Conservation (phyloP, 108 stramenopile genomes). For the Skeletonema menzelii region DNA sequence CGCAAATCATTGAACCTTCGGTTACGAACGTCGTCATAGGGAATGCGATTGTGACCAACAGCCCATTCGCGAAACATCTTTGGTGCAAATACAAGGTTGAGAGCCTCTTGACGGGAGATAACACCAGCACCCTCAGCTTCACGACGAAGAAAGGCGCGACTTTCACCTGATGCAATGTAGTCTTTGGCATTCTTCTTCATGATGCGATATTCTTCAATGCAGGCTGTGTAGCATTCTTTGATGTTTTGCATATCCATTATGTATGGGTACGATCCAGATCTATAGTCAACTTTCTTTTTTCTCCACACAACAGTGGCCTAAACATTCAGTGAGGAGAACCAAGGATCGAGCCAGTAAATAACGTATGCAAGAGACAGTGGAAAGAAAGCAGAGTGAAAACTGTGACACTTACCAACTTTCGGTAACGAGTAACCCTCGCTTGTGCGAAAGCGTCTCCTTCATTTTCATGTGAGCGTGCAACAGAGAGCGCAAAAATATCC, state of each 20-base stretch:
- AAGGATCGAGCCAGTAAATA: background rate
- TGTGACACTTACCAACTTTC: constrained; percentile 27
- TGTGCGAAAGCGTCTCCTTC: background rate
- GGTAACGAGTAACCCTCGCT: constrained; percentile 21
- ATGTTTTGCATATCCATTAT: background rate
- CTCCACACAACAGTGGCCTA: background rate
- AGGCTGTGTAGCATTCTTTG: background rate
- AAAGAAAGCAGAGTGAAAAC: background rate
- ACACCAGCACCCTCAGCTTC: constrained; percentile 22
- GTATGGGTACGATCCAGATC: background rate
- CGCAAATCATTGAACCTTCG: constrained; percentile 24
- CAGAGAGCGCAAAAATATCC: constrained; percentile 24
- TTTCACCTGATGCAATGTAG: constrained; percentile 21
- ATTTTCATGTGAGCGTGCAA: constrained; percentile 14
- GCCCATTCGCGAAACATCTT: constrained; percentile 8
- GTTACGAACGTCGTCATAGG: constrained; percentile 25
- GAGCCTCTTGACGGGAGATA: constrained; percentile 29
- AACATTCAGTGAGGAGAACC: background rate
- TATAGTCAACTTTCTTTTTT: background rate
- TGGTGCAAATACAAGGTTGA: constrained; percentile 38
- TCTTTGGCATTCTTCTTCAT: constrained; percentile 45
- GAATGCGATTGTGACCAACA: constrained; percentile 1
- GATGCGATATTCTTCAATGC: constrained; percentile 15
- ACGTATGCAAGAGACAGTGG: background rate
- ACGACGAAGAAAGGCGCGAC: constrained; percentile 20